A percentile compares a stretch with the other conserved stretches of the same genome.
phyloP scores from a whole-genome alignment of 345 rosid species.

The Durio zibethinus region DNA sequence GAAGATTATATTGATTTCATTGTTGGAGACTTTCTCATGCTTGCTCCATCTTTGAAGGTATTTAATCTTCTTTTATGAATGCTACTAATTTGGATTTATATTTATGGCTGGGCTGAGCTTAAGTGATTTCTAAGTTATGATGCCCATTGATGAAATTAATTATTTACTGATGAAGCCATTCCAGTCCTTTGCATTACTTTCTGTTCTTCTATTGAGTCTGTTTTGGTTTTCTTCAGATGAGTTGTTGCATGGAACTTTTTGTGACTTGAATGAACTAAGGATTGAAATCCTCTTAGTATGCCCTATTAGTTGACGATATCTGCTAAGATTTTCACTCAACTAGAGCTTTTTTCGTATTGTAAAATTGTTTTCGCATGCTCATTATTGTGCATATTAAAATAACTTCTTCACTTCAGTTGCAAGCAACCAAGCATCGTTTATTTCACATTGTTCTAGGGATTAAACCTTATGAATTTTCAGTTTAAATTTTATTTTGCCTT shows the following conservation, averaged over 20 bases:
- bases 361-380: not conserved
- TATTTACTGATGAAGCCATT: not conserved
- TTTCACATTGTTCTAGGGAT: not conserved
- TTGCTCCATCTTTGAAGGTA: constrained; percentile 50
- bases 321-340: not conserved
- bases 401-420: not conserved
- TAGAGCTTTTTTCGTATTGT: not conserved
- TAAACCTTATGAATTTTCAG: not conserved
- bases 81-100: not conserved
- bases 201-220: not conserved
- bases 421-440: not conserved
- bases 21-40: constrained; percentile 41
- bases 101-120: not conserved
- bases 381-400: not conserved
- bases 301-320: not conserved
- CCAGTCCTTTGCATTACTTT: not conserved
- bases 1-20: constrained; percentile 39
- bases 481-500: not conserved
- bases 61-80: not conserved
- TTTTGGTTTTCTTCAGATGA: not conserved
- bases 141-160: not conserved
- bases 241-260: not conserved
- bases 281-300: not conserved
- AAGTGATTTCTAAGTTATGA: not conserved
- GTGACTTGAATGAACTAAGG: not conserved